These are phyloP conservation scores for Leptographium flavum DNA, from an alignment of 2,329 filamentous ascomycete genomes.

Conservation along the genomic window DNA sequence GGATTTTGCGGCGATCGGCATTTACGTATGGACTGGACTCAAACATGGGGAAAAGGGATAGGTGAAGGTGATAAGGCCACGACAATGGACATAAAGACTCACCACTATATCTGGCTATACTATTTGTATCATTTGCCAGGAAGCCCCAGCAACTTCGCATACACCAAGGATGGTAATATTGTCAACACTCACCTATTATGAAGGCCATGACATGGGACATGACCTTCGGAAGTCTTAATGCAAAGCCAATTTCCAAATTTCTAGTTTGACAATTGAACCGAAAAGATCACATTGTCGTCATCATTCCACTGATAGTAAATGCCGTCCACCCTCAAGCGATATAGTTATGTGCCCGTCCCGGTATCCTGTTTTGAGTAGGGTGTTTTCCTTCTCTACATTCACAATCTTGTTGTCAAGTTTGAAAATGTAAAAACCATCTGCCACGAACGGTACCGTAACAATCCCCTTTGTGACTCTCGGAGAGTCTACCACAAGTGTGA, in stretches of 20 bases:
- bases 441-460: constrained; percentile 13
- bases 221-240: no score
- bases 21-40: constrained; percentile 9
- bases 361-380: constrained; percentile 15
- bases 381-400: constrained; percentile 21
- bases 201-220: background rate
- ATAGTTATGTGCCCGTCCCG: constrained; percentile 5
- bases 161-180: background rate
- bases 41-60: background rate
- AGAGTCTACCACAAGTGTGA: constrained; percentile 18
- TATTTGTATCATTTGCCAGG: no score
- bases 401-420: constrained; percentile 11
- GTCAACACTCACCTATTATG: background rate
- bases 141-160: background rate
- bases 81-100: background rate
- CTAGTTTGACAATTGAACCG: no score
- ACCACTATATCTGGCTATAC: no score
- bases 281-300: background rate
- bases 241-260: no score
- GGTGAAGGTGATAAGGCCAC: background rate
- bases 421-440: constrained; percentile 2
- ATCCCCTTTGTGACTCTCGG: constrained; percentile 18
- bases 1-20: constrained; percentile 3
- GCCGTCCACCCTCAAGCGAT: constrained; percentile 5
- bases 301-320: background rate